phyloP scores from a whole-genome alignment of 2,329 filamentous ascomycete species.

The Xylariaceae sp. region DNA sequence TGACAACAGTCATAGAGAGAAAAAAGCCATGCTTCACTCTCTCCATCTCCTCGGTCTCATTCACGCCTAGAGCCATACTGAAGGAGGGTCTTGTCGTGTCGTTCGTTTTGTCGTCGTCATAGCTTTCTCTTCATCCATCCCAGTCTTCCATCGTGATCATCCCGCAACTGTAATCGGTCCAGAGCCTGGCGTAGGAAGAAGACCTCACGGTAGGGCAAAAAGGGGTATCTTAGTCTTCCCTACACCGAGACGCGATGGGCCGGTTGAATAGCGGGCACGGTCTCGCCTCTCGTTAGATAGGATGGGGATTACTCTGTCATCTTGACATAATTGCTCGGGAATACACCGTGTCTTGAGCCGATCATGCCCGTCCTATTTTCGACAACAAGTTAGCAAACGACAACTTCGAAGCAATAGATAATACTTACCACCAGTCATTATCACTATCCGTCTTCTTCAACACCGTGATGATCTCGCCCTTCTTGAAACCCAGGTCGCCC shows the following conservation, averaged over 20 bases:
- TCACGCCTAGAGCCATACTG: not conserved
- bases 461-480: conserved; percentile 93
- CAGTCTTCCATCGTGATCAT: too few relatives aligned
- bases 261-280: not conserved
- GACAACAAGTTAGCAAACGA: not conserved
- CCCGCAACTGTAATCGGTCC: too few relatives aligned
- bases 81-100: not conserved
- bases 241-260: too few relatives aligned
- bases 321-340: conserved; percentile 76
- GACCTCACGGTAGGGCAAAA: too few relatives aligned
- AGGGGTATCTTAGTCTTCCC: too few relatives aligned
- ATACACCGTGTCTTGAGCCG: conserved; percentile 80
- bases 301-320: conserved; percentile 43
- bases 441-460: conserved; percentile 90
- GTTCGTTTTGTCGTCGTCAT: not conserved
- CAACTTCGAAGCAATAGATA: not conserved
- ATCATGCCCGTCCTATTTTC: conserved; percentile 73
- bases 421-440: conserved; percentile 84
- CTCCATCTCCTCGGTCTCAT: not conserved
- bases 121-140: not conserved
- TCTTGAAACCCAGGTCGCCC: conserved; percentile 91
- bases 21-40: not conserved
- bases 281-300: not conserved
- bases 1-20: too few relatives aligned
- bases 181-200: too few relatives aligned